A percentile compares a stretch with the other conserved stretches of the same genome.
Conservation (phyloP, 495 filamentous ascomycete genomes). For the Lophiotrema nucula region DNA sequence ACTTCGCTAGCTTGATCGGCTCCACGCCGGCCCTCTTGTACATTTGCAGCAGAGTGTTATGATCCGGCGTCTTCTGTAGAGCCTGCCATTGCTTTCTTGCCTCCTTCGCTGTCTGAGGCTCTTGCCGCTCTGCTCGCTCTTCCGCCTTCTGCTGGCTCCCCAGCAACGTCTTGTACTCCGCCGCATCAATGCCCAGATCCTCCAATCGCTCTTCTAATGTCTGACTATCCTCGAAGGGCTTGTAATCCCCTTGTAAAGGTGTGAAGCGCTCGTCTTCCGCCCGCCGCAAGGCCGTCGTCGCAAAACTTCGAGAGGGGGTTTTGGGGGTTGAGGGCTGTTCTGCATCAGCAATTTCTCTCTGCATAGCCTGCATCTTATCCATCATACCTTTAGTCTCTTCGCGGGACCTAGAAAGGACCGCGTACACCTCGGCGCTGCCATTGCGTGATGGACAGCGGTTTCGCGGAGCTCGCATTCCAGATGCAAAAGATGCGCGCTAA, state of each 20-base stretch:
- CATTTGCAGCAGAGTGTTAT: conserved; percentile 23
- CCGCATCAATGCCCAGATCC: conserved; percentile 9
- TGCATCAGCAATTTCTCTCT: conserved; percentile 7
- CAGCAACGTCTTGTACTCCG: conserved; percentile 7
- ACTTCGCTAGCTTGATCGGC: conserved; percentile 29
- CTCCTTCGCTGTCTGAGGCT: conserved; percentile 17
- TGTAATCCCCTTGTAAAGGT: neutral
- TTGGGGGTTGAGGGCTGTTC: conserved; percentile 14
- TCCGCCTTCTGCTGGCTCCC: conserved; percentile 7
- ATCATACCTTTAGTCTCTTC: conserved; percentile 30
- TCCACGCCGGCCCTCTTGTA: conserved; percentile 31
- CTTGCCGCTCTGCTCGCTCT: neutral
- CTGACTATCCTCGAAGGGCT: neutral
- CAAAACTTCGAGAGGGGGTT: conserved; percentile 11
- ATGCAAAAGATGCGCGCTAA: conserved; percentile 13
- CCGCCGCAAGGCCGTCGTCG: neutral
- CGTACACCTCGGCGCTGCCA: conserved; percentile 30
- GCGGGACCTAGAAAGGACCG: conserved; percentile 27
- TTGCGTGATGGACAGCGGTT: conserved; percentile 1
- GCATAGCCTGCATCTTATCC: neutral
- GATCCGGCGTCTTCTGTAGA: conserved; percentile 22
- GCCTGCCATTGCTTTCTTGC: conserved; percentile 15
- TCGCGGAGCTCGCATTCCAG: no score
- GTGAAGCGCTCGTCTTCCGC: neutral
- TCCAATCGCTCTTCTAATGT: conserved; percentile 15